Percentiles rank a stretch among this genome's conserved stretches.
Evolutionary conservation across 768 basidiomycete genomes (phyloP).

Genomic region (Lanmaoa rubissima): DNA sequence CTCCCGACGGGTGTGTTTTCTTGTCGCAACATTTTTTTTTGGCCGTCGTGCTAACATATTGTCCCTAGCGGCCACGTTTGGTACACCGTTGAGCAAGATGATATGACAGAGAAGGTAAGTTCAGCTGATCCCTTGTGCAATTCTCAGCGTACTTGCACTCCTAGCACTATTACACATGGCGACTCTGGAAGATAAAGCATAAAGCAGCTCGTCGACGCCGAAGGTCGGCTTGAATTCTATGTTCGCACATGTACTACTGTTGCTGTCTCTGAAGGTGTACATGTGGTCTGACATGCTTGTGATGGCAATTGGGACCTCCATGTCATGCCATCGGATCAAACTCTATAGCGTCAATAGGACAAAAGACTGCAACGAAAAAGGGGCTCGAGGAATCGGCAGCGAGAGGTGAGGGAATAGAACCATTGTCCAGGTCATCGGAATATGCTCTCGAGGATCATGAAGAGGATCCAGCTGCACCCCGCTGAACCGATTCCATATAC

Average conservation of each 20-base stretch:
- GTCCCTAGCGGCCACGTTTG: slow-evolving; percentile 13
- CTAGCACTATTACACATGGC: slow-evolving; percentile 54
- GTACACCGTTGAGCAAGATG: slow-evolving; percentile 15
- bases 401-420: slow-evolving; percentile 33
- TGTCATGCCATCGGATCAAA: slow-evolving; percentile 53
- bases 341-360: slow-evolving; percentile 50
- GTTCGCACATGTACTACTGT: slow-evolving; percentile 40
- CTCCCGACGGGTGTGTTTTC: slow-evolving; percentile 18
- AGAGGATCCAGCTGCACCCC: not conserved
- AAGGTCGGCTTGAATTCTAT: slow-evolving; percentile 57
- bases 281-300: not conserved
- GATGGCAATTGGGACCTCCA: slow-evolving; percentile 47
- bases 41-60: not conserved
- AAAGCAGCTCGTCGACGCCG: slow-evolving; percentile 49
- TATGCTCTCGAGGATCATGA: slow-evolving; percentile 8
- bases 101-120: slow-evolving; percentile 17
- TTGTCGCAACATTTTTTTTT: not conserved
- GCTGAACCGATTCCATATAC: not conserved
- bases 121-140: not conserved
- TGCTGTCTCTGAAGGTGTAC: not conserved
- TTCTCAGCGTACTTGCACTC: not conserved
- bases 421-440: slow-evolving; percentile 9
- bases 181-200: slow-evolving; percentile 51
- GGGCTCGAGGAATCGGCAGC: slow-evolving; percentile 41
- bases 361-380: slow-evolving; percentile 40